Base-by-base conservation (phyloP, 2,329 filamentous ascomycete species). In the Fusarium nematophilum region DNA sequence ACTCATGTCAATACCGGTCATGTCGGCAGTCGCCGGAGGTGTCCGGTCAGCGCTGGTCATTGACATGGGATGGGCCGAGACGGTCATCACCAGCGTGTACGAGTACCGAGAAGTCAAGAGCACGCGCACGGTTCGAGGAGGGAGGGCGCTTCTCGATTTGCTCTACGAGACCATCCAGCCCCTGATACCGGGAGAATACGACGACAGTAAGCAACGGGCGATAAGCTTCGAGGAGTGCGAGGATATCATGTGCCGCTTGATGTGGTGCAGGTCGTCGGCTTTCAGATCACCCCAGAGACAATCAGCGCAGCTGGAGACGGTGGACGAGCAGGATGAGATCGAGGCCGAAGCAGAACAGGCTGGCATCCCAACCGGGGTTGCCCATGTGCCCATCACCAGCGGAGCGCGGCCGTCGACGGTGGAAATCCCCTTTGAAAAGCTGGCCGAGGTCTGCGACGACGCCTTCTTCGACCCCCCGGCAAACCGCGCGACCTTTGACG, bases 51-150 rank as follows among this genome's bases (percentile, higher is more conserved):
- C 90, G 1, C 75, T 99, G 34, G 86, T 98, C 1, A 82, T 99
- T 30, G 93, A 99, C 70, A 83, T 99, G 57, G 95, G 94, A 36
- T 99, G 95, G 95, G 84, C 88, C 34, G 95, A 98, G 75, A 96
- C 93, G 0, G 84, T 89, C 1, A 86, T 96, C 17, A 96, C 92
- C 1, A 90, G 89, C 6, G 83, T 98, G 6, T 98, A 93, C 71
- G 95, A 99, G 76, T 97, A 93, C 73, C 88, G 91, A 48, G 93
- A 96, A 72, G 86, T 97, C 2, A 81, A 83, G 13, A 86, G 86
- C 48, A 85, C 82, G 52, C 84, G 91, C 48, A 94, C 86, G 31
- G 81, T 91, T 11, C 83, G 95, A 62, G 93, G 87, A 27, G 92
- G 90, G 55, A 93, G 88, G 69, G 74, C 84, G 53, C 78, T 98